Evolutionary conservation across 2,329 filamentous ascomycete genomes (phyloP), one percentile per base, ranked within the genome.

Genomic region (Apiospora malaysiana): DNA sequence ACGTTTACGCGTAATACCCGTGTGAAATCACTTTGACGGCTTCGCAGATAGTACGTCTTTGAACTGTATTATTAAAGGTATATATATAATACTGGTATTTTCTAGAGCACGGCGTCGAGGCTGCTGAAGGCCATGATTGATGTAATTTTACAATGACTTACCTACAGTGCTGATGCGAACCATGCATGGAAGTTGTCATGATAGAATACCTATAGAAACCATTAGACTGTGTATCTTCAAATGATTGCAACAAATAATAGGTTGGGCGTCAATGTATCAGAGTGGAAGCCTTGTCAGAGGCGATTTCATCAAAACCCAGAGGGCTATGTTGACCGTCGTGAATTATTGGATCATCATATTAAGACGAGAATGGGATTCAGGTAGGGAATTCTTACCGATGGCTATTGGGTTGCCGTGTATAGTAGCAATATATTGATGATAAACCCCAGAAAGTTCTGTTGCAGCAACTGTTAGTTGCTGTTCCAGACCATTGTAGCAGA

Each of bases 251-350:
- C 56, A 63, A 63, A 23, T 40, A 12, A n/a, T 40, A 47, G 9
- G n/a, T 14, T 47, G 32, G 40, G 32, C 21, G 32, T 63, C 32
- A 40, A 63, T 63, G 32, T 40, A 65, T 69, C 68, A 69, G 68
- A 63, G n/a, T n/a, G n/a, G 25, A 69, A 46, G 91, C 91, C 91
- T 85, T 91, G 91, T 93, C 91, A 93, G 85, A 90, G 91, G 91
- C 91, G 83, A 85, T 91, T 85, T 94, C 92, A 93, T 93, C 92
- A 94, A 92, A 84, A 87, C 89, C 84, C 84, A 82, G 88, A 73
- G 85, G 88, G 83, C 90, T 94, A 93, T 92, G 92, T 92, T 92
- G 92, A 94, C 92, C 92, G 92, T 94, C 92, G 92, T 94, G 92
- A 93, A 63, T 89, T 88, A 86, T 83, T 86, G 85, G 87, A 89